Conservation (phyloP, 2,329 filamentous ascomycete species). For the Cladophialophora bantiana region DNA sequence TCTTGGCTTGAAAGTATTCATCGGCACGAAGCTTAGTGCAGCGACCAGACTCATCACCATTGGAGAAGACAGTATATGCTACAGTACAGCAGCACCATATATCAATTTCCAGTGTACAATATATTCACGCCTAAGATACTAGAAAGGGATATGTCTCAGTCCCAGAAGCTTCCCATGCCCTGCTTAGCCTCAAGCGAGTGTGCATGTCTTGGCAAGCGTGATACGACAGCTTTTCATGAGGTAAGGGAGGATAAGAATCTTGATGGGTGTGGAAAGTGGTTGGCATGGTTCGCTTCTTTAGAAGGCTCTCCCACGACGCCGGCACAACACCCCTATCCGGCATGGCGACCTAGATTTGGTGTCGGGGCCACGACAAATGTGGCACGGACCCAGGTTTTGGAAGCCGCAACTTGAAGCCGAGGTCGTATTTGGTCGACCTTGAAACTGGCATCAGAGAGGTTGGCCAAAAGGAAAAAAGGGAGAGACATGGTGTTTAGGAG, state of each 20-base stretch:
- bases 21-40: constrained; percentile 9
- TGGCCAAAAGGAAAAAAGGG: neutral
- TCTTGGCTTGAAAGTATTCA: constrained; percentile 17
- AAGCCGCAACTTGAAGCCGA: neutral
- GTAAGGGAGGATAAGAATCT: neutral
- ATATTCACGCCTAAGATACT: constrained; percentile 9
- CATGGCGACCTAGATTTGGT: neutral
- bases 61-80: constrained; percentile 7
- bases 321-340: neutral
- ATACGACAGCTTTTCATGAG: neutral
- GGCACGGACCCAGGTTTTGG: neutral
- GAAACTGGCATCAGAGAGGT: neutral
- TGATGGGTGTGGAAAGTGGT: neutral
- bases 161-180: neutral
- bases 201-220: neutral
- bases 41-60: neutral
- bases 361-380: constrained; percentile 1
- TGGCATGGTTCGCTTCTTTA: neutral
- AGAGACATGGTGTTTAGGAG: neutral
- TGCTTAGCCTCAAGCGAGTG: neutral
- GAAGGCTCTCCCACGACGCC: neutral
- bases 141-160: constrained; percentile 1
- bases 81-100: constrained; percentile 14
- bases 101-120: constrained; percentile 18
- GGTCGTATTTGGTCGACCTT: neutral